These are phyloP conservation scores for Xylaria multiplex DNA, from an alignment of 2,329 filamentous ascomycete species.

Conservation along the genomic window DNA sequence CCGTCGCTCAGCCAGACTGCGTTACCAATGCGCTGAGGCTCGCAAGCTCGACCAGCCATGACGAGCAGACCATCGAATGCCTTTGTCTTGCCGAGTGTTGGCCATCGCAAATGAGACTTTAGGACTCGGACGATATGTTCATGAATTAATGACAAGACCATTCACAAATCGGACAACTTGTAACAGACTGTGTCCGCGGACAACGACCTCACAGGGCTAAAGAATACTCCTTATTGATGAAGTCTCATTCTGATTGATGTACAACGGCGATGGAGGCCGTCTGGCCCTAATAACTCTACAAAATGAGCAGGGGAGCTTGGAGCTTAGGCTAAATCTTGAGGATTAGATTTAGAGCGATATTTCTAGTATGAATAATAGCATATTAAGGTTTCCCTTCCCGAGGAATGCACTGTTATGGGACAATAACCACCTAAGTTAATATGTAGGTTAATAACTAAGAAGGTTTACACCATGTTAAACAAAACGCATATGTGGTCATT, in stretches of 20 bases:
- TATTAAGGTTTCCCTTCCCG: not conserved
- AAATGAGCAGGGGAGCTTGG: not conserved
- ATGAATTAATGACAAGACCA: not conserved
- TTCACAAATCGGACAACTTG: not conserved
- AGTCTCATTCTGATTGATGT: not conserved
- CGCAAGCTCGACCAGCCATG: constrained; percentile 5
- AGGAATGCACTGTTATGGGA: not conserved
- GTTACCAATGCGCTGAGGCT: constrained; percentile 27
- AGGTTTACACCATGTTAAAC: not conserved
- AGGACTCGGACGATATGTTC: not conserved
- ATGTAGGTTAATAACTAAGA: constrained; percentile 1
- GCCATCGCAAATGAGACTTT: constrained; percentile 15
- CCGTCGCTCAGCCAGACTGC: constrained; percentile 31
- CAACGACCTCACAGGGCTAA: not conserved
- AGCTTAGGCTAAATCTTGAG: not conserved
- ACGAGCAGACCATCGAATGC: constrained; percentile 32
- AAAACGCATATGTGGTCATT: not conserved
- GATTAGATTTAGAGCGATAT: not conserved
- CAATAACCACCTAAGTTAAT: constrained; percentile 11
- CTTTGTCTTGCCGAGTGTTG: constrained; percentile 35
- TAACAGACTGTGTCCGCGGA: not conserved
- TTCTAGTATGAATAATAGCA: not conserved
- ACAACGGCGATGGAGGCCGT: not conserved
- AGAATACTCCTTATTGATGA: not conserved
- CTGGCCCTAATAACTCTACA: not conserved